A percentile compares a stretch with the other conserved stretches of the same genome.
Conservation (phyloP, 2,329 filamentous ascomycete species). For the Fusarium sarcochroum region DNA sequence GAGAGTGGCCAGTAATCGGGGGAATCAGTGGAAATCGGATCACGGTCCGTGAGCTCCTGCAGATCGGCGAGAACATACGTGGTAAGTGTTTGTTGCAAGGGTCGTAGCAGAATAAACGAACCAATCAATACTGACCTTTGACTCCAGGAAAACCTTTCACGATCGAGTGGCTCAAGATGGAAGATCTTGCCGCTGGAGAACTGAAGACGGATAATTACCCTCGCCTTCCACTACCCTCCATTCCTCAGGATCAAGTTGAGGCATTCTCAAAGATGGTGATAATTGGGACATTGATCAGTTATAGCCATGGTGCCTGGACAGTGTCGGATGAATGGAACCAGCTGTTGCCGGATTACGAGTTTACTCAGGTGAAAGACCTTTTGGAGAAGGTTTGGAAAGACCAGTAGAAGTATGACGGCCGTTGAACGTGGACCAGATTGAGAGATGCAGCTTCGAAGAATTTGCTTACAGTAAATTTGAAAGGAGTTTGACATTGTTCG, state of each 20-base stretch:
- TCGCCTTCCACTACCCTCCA: background rate
- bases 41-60: background rate
- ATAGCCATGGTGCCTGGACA: conserved; percentile 1
- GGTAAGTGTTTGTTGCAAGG: background rate
- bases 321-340: conserved; percentile 15
- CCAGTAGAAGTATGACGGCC: too few species aligned
- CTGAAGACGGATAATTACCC: conserved; percentile 2
- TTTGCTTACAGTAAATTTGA: too few species aligned
- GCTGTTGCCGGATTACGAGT: background rate
- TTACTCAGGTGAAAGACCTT: background rate
- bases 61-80: background rate
- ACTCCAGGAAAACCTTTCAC: background rate
- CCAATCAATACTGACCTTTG: accelerated
- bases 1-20: background rate
- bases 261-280: conserved; percentile 17
- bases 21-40: background rate
- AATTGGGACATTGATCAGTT: background rate
- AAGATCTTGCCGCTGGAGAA: background rate
- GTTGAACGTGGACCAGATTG: too few species aligned
- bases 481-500: too few species aligned
- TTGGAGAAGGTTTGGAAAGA: background rate
- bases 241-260: conserved; percentile 6
- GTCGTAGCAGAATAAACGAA: accelerated
- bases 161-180: conserved; percentile 14
- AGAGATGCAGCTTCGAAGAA: too few species aligned